Evolutionary conservation across 2,329 filamentous ascomycete species (phyloP).

Genomic region (Emmonsiellopsis sp.): DNA sequence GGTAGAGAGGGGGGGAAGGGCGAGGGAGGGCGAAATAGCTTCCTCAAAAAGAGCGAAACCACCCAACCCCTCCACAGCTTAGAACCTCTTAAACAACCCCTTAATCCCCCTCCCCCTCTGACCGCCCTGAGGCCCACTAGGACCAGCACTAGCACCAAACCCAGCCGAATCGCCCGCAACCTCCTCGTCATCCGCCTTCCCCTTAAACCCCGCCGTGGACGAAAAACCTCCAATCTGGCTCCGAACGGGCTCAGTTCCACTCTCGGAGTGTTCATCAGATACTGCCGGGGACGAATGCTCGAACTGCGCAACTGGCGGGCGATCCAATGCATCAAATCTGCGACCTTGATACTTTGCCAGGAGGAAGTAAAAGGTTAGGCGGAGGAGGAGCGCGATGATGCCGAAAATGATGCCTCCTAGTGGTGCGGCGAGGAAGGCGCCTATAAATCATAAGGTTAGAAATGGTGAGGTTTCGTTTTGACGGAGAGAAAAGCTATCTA

Average conservation of each 20-base stretch:
- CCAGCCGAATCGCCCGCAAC: not conserved
- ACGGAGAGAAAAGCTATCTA: not conserved
- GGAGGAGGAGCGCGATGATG: conserved; percentile 50
- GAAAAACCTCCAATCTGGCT: not conserved
- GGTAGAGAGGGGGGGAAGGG: no score
- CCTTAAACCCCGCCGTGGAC: no score
- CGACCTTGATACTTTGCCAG: conserved; percentile 49
- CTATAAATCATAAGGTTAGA: conserved; percentile 14
- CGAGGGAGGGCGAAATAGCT: no score
- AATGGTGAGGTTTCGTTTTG: not conserved
- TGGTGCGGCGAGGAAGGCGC: conserved; percentile 69
- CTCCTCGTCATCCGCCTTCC: not conserved
- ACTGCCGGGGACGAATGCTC: not conserved
- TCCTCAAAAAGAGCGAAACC: no score
- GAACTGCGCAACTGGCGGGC: conserved; percentile 30
- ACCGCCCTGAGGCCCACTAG: not conserved
- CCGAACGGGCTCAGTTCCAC: not conserved
- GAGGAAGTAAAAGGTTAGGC: conserved; percentile 52
- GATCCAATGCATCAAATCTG: conserved; percentile 59
- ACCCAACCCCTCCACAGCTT: no score
- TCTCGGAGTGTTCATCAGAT: not conserved
- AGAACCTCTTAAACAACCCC: no score
- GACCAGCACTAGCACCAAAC: not conserved
- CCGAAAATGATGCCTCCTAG: conserved; percentile 67
- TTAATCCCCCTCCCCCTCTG: not conserved